These are phyloP conservation scores for Pseudogymnoascus sp. DNA, from an alignment of 2,329 filamentous ascomycete species.

Conservation along the genomic window DNA sequence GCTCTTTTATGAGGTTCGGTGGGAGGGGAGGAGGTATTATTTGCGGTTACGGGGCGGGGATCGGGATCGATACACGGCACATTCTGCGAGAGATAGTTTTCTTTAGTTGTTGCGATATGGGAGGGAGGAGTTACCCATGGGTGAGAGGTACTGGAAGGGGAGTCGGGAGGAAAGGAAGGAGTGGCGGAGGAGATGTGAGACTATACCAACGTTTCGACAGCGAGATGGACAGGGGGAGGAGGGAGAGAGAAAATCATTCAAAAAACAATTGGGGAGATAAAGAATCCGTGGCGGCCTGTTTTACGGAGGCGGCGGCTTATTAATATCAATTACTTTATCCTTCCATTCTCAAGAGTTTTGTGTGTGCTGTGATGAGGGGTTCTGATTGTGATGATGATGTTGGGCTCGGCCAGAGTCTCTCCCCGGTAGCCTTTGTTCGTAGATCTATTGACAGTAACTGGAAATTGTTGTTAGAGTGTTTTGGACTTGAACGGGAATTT, in stretches of 20 bases:
- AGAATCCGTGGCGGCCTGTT: not conserved
- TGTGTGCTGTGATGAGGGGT: not conserved
- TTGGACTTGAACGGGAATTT: not conserved
- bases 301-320: not conserved
- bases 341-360: not conserved
- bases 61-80: not conserved
- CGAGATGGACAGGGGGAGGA: not conserved
- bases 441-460: not conserved
- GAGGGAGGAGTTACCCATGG: not conserved
- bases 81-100: not conserved
- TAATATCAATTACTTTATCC: constrained; percentile 6
- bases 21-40: not conserved
- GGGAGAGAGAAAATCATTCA: not conserved
- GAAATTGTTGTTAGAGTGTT: not conserved
- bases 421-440: not conserved
- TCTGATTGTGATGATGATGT: not conserved
- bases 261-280: constrained; percentile 2
- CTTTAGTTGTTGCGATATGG: not conserved
- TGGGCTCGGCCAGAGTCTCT: not conserved
- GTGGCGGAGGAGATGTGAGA: not conserved
- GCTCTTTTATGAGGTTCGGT: not conserved
- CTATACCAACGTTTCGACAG: not conserved
- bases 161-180: not conserved
- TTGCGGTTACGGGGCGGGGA: not conserved
- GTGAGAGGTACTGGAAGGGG: not conserved